Evolutionary conservation across 1,284 basidiomycete genomes (phyloP).

Genomic region (Malassezia globosa): DNA sequence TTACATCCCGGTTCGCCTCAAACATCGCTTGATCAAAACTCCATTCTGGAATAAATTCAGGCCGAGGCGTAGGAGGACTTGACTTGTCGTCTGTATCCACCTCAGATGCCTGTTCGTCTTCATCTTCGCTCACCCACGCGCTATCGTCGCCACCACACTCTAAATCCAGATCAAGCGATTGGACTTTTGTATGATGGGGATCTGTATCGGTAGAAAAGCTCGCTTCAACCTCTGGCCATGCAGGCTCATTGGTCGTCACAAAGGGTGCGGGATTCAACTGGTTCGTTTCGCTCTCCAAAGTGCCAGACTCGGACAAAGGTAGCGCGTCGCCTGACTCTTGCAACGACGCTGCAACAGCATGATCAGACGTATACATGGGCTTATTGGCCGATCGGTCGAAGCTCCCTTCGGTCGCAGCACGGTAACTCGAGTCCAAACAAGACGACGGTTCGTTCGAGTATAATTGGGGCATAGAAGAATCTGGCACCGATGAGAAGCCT

Average conservation of each 20-base stretch:
- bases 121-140: constrained; percentile 10
- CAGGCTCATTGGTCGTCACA: neutral
- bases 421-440: too few species aligned
- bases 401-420: neutral
- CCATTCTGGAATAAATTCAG: constrained; percentile 19
- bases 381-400: neutral
- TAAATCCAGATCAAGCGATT: neutral
- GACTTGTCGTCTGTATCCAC: neutral
- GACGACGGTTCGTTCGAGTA: constrained; percentile 3
- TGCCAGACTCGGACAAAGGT: neutral
- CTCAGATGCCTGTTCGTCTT: neutral
- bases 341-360: neutral
- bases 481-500: constrained; percentile 1
- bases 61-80: constrained; percentile 3
- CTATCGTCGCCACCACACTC: neutral
- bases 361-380: neutral
- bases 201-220: neutral
- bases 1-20: constrained; percentile 13
- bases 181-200: neutral
- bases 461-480: neutral
- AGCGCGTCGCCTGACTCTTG: neutral
- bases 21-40: constrained; percentile 18
- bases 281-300: neutral
- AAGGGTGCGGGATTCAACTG: neutral
- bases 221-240: constrained; percentile 3